Percentiles rank a stretch among this genome's conserved stretches.
These are phyloP conservation scores for Helenozyma baotianmanensis DNA, from an alignment of 805 yeast species.

Conservation along the genomic window DNA sequence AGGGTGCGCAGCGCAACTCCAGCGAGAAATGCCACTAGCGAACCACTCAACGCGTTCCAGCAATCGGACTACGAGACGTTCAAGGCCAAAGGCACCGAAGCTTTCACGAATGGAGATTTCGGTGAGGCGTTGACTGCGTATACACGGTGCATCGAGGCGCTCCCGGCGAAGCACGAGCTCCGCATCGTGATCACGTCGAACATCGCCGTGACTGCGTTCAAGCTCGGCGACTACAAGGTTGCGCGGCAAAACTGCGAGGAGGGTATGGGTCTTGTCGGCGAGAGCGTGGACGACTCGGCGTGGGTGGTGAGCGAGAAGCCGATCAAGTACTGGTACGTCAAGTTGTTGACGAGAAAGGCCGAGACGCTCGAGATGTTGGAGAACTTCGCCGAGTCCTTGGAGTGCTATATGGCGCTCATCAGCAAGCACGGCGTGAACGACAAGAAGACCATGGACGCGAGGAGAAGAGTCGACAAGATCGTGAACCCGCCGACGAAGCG, in stretches of 20 bases:
- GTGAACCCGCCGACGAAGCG: constrained; percentile 47
- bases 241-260: constrained; percentile 44
- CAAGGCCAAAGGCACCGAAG: constrained; percentile 53
- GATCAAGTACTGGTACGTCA: constrained; percentile 68
- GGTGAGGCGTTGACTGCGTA: constrained; percentile 59
- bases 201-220: constrained; percentile 58
- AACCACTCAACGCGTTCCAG: constrained; percentile 34
- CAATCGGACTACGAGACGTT: constrained; percentile 43
- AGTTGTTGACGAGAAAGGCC: constrained; percentile 65
- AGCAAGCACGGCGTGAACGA: constrained; percentile 59
- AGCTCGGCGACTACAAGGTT: constrained; percentile 63
- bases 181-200: constrained; percentile 71
- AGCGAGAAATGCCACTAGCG: constrained; percentile 10
- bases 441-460: constrained; percentile 70
- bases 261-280: constrained; percentile 39
- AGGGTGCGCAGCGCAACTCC: background rate
- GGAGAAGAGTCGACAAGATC: constrained; percentile 66
- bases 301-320: constrained; percentile 44
- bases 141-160: constrained; percentile 40
- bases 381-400: constrained; percentile 58
- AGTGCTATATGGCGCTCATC: constrained; percentile 56
- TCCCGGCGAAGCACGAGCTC: constrained; percentile 63
- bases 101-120: constrained; percentile 82
- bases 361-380: constrained; percentile 84
- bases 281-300: constrained; percentile 21